These are phyloP conservation scores for Melocanna baccifera DNA, from an alignment of 176 grass and related monocot genomes.

Conservation along the genomic window DNA sequence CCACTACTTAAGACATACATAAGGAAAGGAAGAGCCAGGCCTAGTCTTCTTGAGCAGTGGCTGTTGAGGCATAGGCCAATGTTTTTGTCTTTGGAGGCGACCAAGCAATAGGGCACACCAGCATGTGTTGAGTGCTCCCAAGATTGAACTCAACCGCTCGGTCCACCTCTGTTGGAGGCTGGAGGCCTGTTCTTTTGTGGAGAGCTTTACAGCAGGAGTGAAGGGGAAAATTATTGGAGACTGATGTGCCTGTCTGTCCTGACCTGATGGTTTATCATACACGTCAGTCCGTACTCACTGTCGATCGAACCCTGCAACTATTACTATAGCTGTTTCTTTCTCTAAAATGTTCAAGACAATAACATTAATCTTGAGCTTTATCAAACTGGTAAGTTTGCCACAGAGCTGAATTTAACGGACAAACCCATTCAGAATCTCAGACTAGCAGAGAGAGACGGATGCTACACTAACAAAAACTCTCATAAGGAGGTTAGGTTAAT, in stretches of 20 bases:
- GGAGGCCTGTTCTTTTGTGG: background rate
- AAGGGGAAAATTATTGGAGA: background rate
- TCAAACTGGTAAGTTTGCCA: too few species aligned
- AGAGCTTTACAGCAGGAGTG: background rate
- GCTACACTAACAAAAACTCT: background rate
- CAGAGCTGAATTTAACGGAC: background rate
- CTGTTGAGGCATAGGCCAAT: constrained; percentile 1
- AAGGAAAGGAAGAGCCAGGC: background rate
- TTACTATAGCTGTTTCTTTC: background rate
- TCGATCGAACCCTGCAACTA: too few species aligned
- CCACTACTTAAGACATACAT: background rate
- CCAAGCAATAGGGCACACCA: background rate
- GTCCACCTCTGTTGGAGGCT: background rate
- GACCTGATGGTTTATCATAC: background rate
- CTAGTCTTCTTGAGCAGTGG: constrained; percentile 1
- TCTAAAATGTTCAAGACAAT: background rate
- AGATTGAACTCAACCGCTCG: background rate
- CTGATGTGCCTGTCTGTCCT: background rate
- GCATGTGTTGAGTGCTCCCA: background rate
- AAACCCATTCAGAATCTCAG: background rate
- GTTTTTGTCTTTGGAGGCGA: background rate
- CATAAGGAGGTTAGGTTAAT: background rate
- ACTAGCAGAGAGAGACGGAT: background rate
- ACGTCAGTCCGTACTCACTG: background rate
- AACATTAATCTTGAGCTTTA: too few species aligned